Percentiles rank a stretch among this genome's conserved stretches.
phyloP scores from a whole-genome alignment of 2,329 filamentous ascomycete species.

The Periglandula ipomoeae region DNA sequence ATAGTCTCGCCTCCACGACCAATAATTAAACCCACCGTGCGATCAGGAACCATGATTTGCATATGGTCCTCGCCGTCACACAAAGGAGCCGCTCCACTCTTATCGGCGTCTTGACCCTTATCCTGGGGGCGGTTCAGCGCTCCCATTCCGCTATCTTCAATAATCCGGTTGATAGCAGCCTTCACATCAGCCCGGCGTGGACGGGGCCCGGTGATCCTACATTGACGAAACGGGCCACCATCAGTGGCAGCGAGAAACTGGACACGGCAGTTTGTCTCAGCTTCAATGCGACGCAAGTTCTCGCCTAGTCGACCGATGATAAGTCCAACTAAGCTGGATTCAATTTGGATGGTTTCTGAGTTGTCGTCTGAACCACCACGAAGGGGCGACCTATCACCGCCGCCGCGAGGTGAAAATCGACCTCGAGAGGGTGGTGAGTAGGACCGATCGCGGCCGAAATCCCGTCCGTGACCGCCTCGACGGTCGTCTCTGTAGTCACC shows the following conservation, averaged over 20 bases:
- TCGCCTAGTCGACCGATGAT: constrained; percentile 89
- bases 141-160: constrained; percentile 61
- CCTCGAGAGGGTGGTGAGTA: constrained; percentile 56
- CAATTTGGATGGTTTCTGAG: constrained; percentile 75
- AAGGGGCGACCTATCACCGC: constrained; percentile 51
- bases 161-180: constrained; percentile 75
- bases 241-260: constrained; percentile 78
- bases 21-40: constrained; percentile 87
- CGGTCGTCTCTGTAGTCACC: constrained; percentile 74
- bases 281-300: constrained; percentile 76
- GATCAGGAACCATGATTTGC: constrained; percentile 91
- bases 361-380: constrained; percentile 50
- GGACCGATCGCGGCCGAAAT: constrained; percentile 57
- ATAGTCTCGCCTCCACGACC: constrained; percentile 92
- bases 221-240: constrained; percentile 66
- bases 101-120: constrained; percentile 29
- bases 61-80: constrained; percentile 77
- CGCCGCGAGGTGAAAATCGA: constrained; percentile 52
- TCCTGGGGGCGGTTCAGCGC: constrained; percentile 36
- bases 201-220: constrained; percentile 71
- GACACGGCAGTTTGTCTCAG: constrained; percentile 72
- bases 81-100: constrained; percentile 37
- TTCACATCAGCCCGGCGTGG: constrained; percentile 69
- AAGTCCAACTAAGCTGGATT: constrained; percentile 76
- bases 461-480: constrained; percentile 44